These are phyloP conservation scores for Sedum album DNA, from an alignment of 164 flowering plant species.

Conservation along the genomic window DNA sequence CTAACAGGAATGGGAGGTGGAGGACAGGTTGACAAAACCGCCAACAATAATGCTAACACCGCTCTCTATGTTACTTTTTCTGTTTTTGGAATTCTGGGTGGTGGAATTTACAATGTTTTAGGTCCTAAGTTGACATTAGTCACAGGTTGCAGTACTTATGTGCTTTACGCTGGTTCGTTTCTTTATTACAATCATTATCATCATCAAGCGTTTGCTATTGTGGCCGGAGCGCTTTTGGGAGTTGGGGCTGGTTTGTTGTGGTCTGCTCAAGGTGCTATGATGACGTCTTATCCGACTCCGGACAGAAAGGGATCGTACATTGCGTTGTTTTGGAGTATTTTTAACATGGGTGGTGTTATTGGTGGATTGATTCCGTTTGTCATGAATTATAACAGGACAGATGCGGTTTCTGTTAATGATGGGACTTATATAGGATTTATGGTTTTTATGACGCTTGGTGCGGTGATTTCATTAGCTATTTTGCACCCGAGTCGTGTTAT, in stretches of 20 bases:
- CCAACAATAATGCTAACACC: slow-evolving; percentile 84
- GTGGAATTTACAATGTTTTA: slow-evolving; percentile 77
- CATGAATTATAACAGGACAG: slow-evolving; percentile 48
- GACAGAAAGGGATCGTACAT: slow-evolving; percentile 71
- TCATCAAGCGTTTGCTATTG: slow-evolving; percentile 53
- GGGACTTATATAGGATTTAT: slow-evolving; percentile 83
- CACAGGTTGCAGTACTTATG: slow-evolving; percentile 66
- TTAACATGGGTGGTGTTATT: slow-evolving; percentile 90
- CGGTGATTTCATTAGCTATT: slow-evolving; percentile 33
- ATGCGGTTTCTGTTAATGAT: slow-evolving; percentile 65
- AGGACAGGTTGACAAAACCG: slow-evolving; percentile 76
- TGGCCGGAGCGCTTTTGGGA: slow-evolving; percentile 74
- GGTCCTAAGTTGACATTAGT: slow-evolving; percentile 65
- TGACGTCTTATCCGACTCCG: slow-evolving; percentile 82
- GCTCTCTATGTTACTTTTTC: slow-evolving; percentile 87
- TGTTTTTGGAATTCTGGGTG: slow-evolving; percentile 71
- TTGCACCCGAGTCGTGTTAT: slow-evolving; percentile 57
- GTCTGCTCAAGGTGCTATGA: slow-evolving; percentile 89
- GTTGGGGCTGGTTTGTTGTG: slow-evolving; percentile 87
- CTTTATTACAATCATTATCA: slow-evolving; percentile 70
- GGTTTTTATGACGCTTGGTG: slow-evolving; percentile 49
- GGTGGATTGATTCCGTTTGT: slow-evolving; percentile 85
- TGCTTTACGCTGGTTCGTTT: slow-evolving; percentile 74
- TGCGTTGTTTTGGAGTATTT: slow-evolving; percentile 78
- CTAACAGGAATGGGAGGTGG: slow-evolving; percentile 96